These are phyloP conservation scores for Apium graveolens DNA, from an alignment of 129 eudicot genomes.

Conservation along the genomic window DNA sequence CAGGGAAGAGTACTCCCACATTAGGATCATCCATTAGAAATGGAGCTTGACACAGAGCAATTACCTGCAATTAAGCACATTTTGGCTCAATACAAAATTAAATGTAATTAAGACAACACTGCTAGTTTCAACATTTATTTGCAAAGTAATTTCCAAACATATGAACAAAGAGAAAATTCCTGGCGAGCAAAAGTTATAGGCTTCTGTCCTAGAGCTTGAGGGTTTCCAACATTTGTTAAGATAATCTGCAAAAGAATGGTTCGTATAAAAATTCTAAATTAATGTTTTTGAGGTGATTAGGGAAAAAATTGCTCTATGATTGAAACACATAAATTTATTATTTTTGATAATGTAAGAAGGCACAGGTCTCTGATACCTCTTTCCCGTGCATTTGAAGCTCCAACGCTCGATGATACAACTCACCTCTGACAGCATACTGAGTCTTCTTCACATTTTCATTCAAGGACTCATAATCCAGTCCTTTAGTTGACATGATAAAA, in stretches of 20 bases:
- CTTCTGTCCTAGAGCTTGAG: conserved; percentile 98
- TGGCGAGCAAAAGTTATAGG: conserved; percentile 98
- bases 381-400: conserved; percentile 98
- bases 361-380: conserved; percentile 37
- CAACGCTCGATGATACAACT: conserved; percentile 95
- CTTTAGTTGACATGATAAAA: conserved; percentile 53
- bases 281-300: not conserved
- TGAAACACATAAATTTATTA: not conserved
- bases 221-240: conserved; percentile 98
- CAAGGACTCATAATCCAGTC: conserved; percentile 72
- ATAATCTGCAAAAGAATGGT: conserved; percentile 51
- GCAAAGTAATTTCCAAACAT: not conserved
- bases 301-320: not conserved
- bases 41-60: conserved; percentile 99
- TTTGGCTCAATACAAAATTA: conserved; percentile 1
- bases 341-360: not conserved
- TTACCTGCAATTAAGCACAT: conserved; percentile 48
- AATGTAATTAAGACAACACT: not conserved
- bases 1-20: conserved; percentile 95
- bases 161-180: conserved; percentile 30
- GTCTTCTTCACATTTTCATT: conserved; percentile 96
- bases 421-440: conserved; percentile 98
- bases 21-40: conserved; percentile 94
- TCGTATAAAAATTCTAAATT: not conserved
- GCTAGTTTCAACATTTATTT: not conserved